Percentiles rank a stretch among this genome's conserved stretches.
Evolutionary conservation across 108 stramenopile species (phyloP).

Genomic region (Nitzschia sp.): DNA sequence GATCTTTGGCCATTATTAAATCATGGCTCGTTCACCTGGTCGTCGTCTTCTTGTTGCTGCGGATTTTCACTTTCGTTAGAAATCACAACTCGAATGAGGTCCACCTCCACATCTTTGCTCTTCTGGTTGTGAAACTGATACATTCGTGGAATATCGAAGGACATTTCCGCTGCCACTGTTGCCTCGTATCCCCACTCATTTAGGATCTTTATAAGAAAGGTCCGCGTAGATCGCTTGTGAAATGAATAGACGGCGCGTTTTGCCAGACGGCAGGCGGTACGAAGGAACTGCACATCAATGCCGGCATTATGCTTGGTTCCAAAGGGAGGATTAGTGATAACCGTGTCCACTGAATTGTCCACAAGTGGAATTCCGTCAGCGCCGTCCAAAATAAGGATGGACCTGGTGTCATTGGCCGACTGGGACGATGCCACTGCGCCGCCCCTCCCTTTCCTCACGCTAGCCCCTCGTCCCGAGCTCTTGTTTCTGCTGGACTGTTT

Average conservation of each 20-base stretch:
- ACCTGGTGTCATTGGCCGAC: conserved; percentile 13
- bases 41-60: no score
- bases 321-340: conserved; percentile 89
- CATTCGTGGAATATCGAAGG: conserved; percentile 92
- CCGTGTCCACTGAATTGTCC: conserved; percentile 68
- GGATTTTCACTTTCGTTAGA: not conserved
- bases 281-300: conserved; percentile 81
- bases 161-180: conserved; percentile 90
- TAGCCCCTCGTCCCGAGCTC: conserved; percentile 30
- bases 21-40: no score
- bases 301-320: conserved; percentile 91
- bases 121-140: conserved; percentile 92
- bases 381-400: conserved; percentile 26
- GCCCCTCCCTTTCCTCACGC: conserved; percentile 35
- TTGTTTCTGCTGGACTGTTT: not conserved
- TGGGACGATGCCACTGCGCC: conserved; percentile 22
- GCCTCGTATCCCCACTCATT: conserved; percentile 70
- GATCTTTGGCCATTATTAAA: no score
- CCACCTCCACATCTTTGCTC: conserved; percentile 90
- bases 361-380: conserved; percentile 72
- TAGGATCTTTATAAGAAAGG: conserved; percentile 67
- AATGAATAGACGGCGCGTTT: conserved; percentile 87
- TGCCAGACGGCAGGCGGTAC: conserved; percentile 66
- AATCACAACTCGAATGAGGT: conserved; percentile 73
- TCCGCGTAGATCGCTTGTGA: conserved; percentile 92